Conservation (phyloP, 176 grass and related monocot genomes). For the Calamus simplicifolius region DNA sequence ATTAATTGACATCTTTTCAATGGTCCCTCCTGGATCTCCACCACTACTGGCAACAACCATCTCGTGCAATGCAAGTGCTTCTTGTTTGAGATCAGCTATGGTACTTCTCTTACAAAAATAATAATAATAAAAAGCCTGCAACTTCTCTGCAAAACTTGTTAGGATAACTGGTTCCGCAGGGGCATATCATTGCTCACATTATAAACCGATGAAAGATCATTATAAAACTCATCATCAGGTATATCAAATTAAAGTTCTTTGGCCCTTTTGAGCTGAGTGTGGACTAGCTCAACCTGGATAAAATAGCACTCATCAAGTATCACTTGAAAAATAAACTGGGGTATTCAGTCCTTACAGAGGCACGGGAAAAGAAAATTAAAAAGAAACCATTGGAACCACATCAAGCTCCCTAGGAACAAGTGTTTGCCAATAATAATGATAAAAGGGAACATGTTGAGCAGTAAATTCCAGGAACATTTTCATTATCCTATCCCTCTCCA, state of each 20-base stretch:
- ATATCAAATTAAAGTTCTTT: conserved; percentile 80
- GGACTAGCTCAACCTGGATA: conserved; percentile 79
- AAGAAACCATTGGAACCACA: too few species aligned
- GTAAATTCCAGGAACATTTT: too few species aligned
- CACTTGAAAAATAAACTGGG: background rate
- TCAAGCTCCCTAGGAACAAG: too few species aligned
- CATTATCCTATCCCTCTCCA: too few species aligned
- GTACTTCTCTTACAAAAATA: conserved; percentile 6
- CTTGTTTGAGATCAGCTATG: conserved; percentile 74
- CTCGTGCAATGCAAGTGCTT: conserved; percentile 71
- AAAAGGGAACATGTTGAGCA: too few species aligned
- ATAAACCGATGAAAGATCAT: conserved; percentile 65
- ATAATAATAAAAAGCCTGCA: conserved; percentile 30
- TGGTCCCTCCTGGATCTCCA: conserved; percentile 48
- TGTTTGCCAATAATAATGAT: too few species aligned
- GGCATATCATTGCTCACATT: conserved; percentile 30
- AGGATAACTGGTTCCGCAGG: conserved; percentile 41
- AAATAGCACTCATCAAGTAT: conserved; percentile 1
- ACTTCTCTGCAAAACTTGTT: conserved; percentile 61
- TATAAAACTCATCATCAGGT: conserved; percentile 58
- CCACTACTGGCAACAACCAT: conserved; percentile 43
- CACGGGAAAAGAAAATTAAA: too few species aligned
- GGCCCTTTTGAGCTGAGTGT: conserved; percentile 82
- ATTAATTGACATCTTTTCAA: conserved; percentile 64
- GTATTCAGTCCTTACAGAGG: too few species aligned